phyloP scores from a whole-genome alignment of 2,329 filamentous ascomycete species.

The Neonectria neomacrospora region DNA sequence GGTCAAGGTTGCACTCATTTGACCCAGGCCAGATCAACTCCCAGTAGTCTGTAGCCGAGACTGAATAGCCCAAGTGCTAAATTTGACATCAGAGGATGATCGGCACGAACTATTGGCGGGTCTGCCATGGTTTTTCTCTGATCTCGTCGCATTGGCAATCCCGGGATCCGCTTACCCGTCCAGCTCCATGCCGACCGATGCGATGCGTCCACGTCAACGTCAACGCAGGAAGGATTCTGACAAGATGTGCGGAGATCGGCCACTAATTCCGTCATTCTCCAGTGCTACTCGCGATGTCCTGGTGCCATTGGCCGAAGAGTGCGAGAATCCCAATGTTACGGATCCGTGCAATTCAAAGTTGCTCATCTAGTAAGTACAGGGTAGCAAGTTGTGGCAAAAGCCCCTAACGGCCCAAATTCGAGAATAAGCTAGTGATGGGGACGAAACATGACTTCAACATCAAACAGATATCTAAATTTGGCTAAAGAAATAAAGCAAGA shows the following conservation, averaged over 20 bases:
- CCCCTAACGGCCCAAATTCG: too few relatives aligned
- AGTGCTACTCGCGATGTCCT: neutral
- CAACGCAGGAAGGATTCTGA: constrained; percentile 18
- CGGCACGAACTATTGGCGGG: constrained; percentile 32
- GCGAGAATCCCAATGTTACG: constrained; percentile 1
- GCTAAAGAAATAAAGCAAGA: too few relatives aligned
- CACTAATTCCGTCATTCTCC: constrained; percentile 10
- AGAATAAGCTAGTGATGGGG: too few relatives aligned
- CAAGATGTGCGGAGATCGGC: constrained; percentile 31
- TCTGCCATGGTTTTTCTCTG: constrained; percentile 32
- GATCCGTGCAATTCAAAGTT: neutral
- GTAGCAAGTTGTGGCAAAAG: neutral
- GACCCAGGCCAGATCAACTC: constrained; percentile 14
- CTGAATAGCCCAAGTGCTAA: constrained; percentile 37
- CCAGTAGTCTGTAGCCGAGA: constrained; percentile 24
- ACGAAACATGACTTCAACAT: too few relatives aligned
- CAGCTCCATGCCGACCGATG: neutral
- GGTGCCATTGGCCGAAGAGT: constrained; percentile 25
- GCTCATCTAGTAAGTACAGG: neutral
- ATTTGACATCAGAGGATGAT: constrained; percentile 41
- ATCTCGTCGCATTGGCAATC: constrained; percentile 24
- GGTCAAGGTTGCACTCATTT: constrained; percentile 32
- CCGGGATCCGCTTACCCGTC: constrained; percentile 23
- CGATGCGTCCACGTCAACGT: constrained; percentile 1
- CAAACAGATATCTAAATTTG: too few relatives aligned